Percentiles rank a stretch among this genome's conserved stretches.
phyloP scores from a whole-genome alignment of 2,329 filamentous ascomycete genomes.

The Verticillium klebahnii region DNA sequence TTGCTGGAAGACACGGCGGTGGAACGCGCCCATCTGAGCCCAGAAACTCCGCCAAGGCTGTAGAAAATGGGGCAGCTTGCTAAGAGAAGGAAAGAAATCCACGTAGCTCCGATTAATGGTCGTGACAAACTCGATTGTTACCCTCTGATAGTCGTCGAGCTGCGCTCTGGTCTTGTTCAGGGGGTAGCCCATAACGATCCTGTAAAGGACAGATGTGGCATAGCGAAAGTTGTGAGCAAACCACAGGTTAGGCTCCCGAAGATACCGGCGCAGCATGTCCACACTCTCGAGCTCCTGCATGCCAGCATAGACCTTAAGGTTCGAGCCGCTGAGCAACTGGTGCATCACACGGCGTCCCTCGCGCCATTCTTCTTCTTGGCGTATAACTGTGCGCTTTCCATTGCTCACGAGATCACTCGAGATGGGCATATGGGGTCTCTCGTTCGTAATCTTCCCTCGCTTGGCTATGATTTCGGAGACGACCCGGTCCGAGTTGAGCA shows the following conservation, averaged over 20 bases:
- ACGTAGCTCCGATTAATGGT: conserved; percentile 27
- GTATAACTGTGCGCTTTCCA: conserved; percentile 24
- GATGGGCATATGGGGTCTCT: conserved; percentile 16
- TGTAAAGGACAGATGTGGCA: conserved; percentile 29
- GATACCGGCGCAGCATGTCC: conserved; percentile 23
- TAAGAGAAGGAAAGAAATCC: conserved; percentile 32
- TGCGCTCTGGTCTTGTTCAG: conserved; percentile 15
- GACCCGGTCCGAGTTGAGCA: conserved; percentile 35
- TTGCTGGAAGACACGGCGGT: conserved; percentile 24
- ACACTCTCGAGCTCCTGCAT: conserved; percentile 31
- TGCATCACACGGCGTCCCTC: conserved; percentile 33
- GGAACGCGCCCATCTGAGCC: conserved; percentile 24
- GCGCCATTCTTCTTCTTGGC: conserved; percentile 26
- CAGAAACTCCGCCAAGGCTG: conserved; percentile 28
- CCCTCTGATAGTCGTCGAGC: conserved; percentile 22
- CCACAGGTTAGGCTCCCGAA: conserved; percentile 25
- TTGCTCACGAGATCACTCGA: conserved; percentile 30
- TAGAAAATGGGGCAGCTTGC: conserved; percentile 21
- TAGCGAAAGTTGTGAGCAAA: conserved; percentile 34
- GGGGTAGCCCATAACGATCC: conserved; percentile 26
- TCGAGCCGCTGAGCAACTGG: conserved; percentile 27
- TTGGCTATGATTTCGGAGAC: conserved; percentile 31
- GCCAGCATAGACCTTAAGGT: conserved; percentile 23
- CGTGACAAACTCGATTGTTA: conserved; percentile 30
- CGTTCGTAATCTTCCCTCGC: conserved; percentile 24